Base-by-base conservation (phyloP, 192 early-diverging fungal species). In the Spinellus fusiger region DNA sequence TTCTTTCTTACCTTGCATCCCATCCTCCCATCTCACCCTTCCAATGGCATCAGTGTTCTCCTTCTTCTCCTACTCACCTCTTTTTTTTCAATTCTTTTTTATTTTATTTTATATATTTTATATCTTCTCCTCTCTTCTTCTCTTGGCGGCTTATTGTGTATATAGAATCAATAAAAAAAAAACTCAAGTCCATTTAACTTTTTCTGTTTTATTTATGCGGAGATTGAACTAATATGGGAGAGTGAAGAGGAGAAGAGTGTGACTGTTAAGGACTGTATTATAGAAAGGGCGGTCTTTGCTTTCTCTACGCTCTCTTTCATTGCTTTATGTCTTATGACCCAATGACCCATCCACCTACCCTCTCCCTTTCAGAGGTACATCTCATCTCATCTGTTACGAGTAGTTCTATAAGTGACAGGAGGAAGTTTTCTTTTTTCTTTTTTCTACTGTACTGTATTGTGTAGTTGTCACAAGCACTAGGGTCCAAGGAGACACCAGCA, bases 21-120 rank as follows among this genome's bases (percentile, higher is more conserved):
- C 31, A 12, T 38, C 51, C 23, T 40, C 25, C 25, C 51, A 2
- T 27, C 25, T 15, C 13, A 2, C 10, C 35, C 23, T 13, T 40
- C 18, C n/a, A 10, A 61, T 29, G 15, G 16, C 32, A 31, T 34
- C 47, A n/a, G 27, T 44, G 20, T 59, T 33, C n/a, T 40, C 34
- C 16, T n/a, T 37, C 8, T 28, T 44, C 49, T 23, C n/a, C n/a
- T 44, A 12, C 18, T 29, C 18, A 27, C 40, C 47, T 51, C 23
- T 53, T 62, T 49, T 51, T 38, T n/a, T 50, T 50, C 26, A 25
- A 8, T 49, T 49, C 26, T 49, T 49, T 49, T 49, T 49, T 49
- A 25, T 18, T 50, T 50, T 4, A 27, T 50, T 50, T 22, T 50
- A 27, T 50, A 28, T 29, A 28, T 52, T 29, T 52, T 27, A n/a